Base-by-base conservation (phyloP, 139 green algal species). In the Coccomyxa sp. region DNA sequence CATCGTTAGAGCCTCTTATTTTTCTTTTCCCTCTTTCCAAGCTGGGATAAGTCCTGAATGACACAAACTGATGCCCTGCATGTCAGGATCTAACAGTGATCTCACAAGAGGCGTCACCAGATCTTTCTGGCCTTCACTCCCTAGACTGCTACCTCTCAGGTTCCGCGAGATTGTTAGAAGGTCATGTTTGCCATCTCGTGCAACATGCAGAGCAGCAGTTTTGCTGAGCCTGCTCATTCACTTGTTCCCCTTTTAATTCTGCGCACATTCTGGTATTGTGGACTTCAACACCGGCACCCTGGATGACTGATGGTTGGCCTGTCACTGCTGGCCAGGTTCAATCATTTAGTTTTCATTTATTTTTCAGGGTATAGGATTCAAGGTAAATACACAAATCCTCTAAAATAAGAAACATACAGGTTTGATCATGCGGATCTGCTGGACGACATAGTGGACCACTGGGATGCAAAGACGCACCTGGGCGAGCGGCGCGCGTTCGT, bases 401-500 rank as follows among this genome's bases (percentile, higher is more conserved):
- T n/a, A n/a, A n/a, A n/a, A n/a, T n/a, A n/a, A n/a, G n/a, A n/a
- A n/a, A n/a, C 60, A 14, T 14, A 28, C 79, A 82, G 79, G n/a
- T 82, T 82, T 67, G 59, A 28, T n/a, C 60, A 82, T 27, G 79
- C 28, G 30, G 59, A 82, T 16, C 79, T 82, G 13, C 79, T 82
- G 79, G 79, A 82, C 76, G 79, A 82, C 30, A 58, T 82, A 13
- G 14, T 60, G n/a, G 80, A 83, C 80, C 80, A 83, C 80, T 83
- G 80, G 80, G 80, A 83, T 32, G 66, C 80, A 21, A 57, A 51
- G 17, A 77, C 80, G 1, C 80, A 83, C 67, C 18, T 83, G 18
- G 59, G 87, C 14, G 88, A 91, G 81, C 83, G 86, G 21, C 27
- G 83, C 21, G 38, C 63, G 30, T 90, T 91, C 75, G 82, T 91